These are phyloP conservation scores for Dunaliella salina DNA, from an alignment of 163 green algal genomes.

Conservation along the genomic window DNA sequence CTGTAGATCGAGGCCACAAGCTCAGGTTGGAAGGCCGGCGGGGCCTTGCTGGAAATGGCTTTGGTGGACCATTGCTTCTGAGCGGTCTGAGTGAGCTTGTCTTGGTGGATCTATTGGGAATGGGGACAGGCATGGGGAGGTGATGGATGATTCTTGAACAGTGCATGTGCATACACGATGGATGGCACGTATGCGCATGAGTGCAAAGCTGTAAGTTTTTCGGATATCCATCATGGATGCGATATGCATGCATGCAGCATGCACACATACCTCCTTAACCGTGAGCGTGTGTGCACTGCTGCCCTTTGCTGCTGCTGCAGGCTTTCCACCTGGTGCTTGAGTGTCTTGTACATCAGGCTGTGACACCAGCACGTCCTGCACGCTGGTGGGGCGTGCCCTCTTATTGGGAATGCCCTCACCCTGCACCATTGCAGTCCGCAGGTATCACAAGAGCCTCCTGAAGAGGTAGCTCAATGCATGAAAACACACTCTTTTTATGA, in stretches of 20 bases:
- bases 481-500: too few relatives aligned
- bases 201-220: too few relatives aligned
- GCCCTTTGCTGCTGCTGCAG: background rate
- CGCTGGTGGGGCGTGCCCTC: conserved; percentile 15
- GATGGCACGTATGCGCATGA: background rate
- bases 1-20: conserved; percentile 79
- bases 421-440: background rate
- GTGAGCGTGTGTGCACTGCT: conserved; percentile 18
- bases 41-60: background rate
- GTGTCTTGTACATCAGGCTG: background rate
- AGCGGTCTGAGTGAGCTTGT: conserved; percentile 66
- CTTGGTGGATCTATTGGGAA: conserved; percentile 53
- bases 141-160: too few relatives aligned
- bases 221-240: too few relatives aligned
- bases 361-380: conserved; percentile 19
- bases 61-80: conserved; percentile 58
- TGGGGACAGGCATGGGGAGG: too few relatives aligned
- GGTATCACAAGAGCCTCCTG: too few relatives aligned
- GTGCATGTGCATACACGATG: background rate
- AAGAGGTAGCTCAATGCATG: too few relatives aligned
- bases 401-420: conserved; percentile 20
- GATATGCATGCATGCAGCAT: background rate
- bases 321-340: background rate
- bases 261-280: conserved; percentile 20
- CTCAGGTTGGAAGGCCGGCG: conserved; percentile 33